phyloP scores from a whole-genome alignment of 495 filamentous ascomycete species.

The Penicillium flavigenum region DNA sequence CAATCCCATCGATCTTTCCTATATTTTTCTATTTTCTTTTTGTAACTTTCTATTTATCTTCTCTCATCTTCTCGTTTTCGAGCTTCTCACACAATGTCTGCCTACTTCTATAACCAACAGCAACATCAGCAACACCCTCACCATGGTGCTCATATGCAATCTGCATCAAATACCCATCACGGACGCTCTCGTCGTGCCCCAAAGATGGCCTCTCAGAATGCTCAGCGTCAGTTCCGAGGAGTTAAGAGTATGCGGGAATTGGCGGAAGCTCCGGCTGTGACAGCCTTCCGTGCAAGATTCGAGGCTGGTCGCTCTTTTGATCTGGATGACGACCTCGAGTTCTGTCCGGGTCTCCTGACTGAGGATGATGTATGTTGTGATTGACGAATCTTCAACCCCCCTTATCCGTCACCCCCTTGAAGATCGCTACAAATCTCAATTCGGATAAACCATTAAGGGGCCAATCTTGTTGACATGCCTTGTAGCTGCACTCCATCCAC shows the following conservation, averaged over 20 bases:
- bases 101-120: slow-evolving; percentile 66
- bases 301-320: slow-evolving; percentile 95
- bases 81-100: slow-evolving; percentile 62
- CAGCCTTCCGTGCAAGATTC: slow-evolving; percentile 77
- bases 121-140: slow-evolving; percentile 56
- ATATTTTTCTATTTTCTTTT: slow-evolving; percentile 26
- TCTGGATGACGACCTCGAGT: slow-evolving; percentile 94
- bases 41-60: slow-evolving; percentile 29
- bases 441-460: not conserved
- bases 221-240: slow-evolving; percentile 80
- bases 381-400: slow-evolving; percentile 6
- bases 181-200: slow-evolving; percentile 86
- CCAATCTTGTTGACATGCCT: slow-evolving; percentile 18
- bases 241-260: slow-evolving; percentile 86
- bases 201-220: slow-evolving; percentile 74
- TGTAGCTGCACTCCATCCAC: slow-evolving; percentile 81
- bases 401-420: slow-evolving; percentile 6
- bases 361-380: slow-evolving; percentile 86
- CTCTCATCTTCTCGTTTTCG: slow-evolving; percentile 21
- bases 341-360: slow-evolving; percentile 90
- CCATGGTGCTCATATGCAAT: slow-evolving; percentile 45
- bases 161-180: slow-evolving; percentile 69
- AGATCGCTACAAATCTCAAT: slow-evolving; percentile 9
- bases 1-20: slow-evolving; percentile 28
- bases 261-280: slow-evolving; percentile 70